Conservation (phyloP, 148 eudicot genomes). For the Chenopodium album region DNA sequence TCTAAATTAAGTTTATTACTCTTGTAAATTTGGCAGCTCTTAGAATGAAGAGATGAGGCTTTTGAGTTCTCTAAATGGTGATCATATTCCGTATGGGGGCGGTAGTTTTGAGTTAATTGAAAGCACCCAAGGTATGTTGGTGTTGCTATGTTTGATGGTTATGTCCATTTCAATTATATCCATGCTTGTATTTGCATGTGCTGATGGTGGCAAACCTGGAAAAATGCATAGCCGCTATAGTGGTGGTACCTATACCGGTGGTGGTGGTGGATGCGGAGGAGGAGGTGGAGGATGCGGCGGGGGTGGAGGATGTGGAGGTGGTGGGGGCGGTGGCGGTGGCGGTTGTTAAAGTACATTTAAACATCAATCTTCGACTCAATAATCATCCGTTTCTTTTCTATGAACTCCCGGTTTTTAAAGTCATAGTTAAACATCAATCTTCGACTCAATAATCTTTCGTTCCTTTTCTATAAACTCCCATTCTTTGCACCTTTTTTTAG, state of each 20-base stretch:
- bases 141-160: conserved; percentile 1
- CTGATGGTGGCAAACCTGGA: not conserved
- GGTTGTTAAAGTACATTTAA: too few species aligned
- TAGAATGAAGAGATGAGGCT: not conserved
- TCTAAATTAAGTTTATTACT: too few species aligned
- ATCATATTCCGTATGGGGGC: not conserved
- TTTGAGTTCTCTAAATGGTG: not conserved
- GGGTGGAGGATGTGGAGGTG: too few species aligned
- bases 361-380: too few species aligned
- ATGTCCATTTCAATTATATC: conserved; percentile 14
- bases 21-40: too few species aligned
- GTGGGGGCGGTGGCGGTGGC: too few species aligned
- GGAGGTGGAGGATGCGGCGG: not conserved
- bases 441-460: too few species aligned
- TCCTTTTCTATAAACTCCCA: too few species aligned
- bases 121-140: not conserved
- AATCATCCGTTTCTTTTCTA: too few species aligned
- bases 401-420: too few species aligned
- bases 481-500: too few species aligned
- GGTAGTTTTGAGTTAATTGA: not conserved
- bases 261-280: not conserved
- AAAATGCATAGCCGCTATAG: not conserved
- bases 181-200: conserved; percentile 15
- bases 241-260: not conserved
- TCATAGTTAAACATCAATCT: too few species aligned